Evolutionary conservation across 2,329 filamentous ascomycete species (phyloP).

Genomic region (Venturia aucupariae): DNA sequence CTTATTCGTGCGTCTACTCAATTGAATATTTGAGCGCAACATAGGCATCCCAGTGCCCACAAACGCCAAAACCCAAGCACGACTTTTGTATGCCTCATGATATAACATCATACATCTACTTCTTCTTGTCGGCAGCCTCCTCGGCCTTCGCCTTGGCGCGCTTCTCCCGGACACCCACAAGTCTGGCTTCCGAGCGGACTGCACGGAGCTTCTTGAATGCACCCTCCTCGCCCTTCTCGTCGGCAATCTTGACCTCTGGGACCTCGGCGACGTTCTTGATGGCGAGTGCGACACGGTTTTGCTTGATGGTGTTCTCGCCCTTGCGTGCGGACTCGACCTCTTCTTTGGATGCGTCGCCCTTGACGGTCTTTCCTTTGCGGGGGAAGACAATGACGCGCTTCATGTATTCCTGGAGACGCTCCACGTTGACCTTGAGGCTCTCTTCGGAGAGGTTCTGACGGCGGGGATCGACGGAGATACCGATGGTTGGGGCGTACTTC

Average conservation of each 20-base stretch:
- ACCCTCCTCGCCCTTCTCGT: slow-evolving; percentile 62
- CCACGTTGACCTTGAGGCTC: slow-evolving; percentile 87
- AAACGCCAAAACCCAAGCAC: slow-evolving; percentile 7
- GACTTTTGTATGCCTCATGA: background rate
- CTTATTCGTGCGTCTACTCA: slow-evolving; percentile 4
- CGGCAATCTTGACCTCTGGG: slow-evolving; percentile 71
- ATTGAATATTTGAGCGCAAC: background rate
- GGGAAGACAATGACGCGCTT: slow-evolving; percentile 95
- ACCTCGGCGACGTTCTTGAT: slow-evolving; percentile 64
- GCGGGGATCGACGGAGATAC: slow-evolving; percentile 92
- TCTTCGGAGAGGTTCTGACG: slow-evolving; percentile 97
- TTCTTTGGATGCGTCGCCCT: slow-evolving; percentile 78
- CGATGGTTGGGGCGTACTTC: slow-evolving; percentile 89
- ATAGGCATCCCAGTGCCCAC: background rate
- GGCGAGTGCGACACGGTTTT: slow-evolving; percentile 55
- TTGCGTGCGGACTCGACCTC: slow-evolving; percentile 62
- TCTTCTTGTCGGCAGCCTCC: slow-evolving; percentile 69
- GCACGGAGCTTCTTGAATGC: slow-evolving; percentile 81
- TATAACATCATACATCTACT: slow-evolving; percentile 45
- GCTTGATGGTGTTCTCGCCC: slow-evolving; percentile 42
- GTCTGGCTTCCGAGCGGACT: slow-evolving; percentile 73
- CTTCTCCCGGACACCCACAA: slow-evolving; percentile 84
- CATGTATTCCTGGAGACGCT: slow-evolving; percentile 96
- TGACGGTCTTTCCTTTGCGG: slow-evolving; percentile 91
- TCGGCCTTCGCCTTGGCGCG: slow-evolving; percentile 79